Base-by-base conservation (phyloP, 305 asterid genomes). In the Fraxinus floribunda region DNA sequence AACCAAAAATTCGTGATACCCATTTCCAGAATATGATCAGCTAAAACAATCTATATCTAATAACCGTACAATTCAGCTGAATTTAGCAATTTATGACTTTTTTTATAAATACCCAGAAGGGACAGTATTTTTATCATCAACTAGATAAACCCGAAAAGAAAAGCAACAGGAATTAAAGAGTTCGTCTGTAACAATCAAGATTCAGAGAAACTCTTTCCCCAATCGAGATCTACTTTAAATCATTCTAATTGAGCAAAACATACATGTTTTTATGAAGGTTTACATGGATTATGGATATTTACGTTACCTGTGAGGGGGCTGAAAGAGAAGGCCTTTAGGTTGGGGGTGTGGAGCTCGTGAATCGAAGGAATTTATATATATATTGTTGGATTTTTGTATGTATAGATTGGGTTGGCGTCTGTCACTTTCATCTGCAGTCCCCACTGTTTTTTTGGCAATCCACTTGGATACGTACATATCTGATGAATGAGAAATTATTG, bases 331-430 rank as follows among this genome's bases (percentile, higher is more conserved):
- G 34, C 81, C 87, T 77, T 38, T 24, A 3, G 84, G 78, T 78
- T 71, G 41, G 66, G 66, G 76, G 83, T 5, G 32, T 15, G 88
- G 85, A 83, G 85, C 84, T 46, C 75, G 57, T 68, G 85, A 78
- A 78, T 82, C 44, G 44, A 60, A 68, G 22, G 79, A 78, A 32
- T 15, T 32, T 29, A 3, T 71, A 32, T 71, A 32, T 71, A 71
- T 13, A 30, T 30, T 13, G 76, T 13, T 15, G 76, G 76, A 71
- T 15, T 32, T 16, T 30, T 30, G 41, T 32, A 71, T 16, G 39
- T 32, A 16, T 71, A 15, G 39, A 32, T 71, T 29, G 75, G 38
- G 38, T 62, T 62, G 13, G 34, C 34, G 13, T 22, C 29, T 62
- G 72, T 20, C 30, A 62, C 72, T n/a, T 2, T 62, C 72, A 24